Evolutionary conservation across 306 rosid genomes (phyloP).

Genomic region (Castanospermum australe): DNA sequence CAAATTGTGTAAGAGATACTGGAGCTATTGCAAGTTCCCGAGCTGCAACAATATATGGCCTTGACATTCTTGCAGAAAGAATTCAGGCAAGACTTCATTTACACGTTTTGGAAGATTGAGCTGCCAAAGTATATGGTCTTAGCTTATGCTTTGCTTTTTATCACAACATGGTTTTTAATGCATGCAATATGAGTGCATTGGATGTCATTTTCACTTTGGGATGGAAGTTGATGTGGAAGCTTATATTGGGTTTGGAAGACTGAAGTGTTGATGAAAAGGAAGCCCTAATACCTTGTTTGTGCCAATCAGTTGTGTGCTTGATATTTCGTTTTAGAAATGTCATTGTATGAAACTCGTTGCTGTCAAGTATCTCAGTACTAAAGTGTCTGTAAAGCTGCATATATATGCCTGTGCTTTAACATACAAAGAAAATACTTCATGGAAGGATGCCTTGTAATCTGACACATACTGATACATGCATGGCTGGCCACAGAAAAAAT

Average conservation of each 20-base stretch:
- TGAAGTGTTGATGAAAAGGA: background rate
- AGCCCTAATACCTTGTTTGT: background rate
- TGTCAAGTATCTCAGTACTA: background rate
- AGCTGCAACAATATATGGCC: slow-evolving; percentile 84
- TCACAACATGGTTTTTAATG: background rate
- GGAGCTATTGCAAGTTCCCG: slow-evolving; percentile 89
- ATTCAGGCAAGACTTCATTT: slow-evolving; percentile 58
- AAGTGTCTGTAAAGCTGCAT: background rate
- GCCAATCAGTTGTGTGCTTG: background rate
- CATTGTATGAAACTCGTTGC: background rate
- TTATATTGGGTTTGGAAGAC: background rate
- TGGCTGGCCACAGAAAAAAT: background rate
- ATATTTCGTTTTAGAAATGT: background rate
- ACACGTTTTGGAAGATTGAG: slow-evolving; percentile 9
- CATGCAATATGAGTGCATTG: background rate
- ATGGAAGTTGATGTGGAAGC: background rate
- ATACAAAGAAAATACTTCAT: background rate
- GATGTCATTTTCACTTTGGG: background rate
- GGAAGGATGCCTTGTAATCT: background rate
- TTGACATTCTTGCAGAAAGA: slow-evolving; percentile 63
- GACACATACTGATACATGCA: background rate
- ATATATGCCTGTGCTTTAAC: background rate
- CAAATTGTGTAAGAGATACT: slow-evolving; percentile 47
- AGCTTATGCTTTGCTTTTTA: slow-evolving; percentile 4
- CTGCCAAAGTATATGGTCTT: background rate